Evolutionary conservation across 2,329 filamentous ascomycete species (phyloP).

Genomic region (Fusarium secorum): DNA sequence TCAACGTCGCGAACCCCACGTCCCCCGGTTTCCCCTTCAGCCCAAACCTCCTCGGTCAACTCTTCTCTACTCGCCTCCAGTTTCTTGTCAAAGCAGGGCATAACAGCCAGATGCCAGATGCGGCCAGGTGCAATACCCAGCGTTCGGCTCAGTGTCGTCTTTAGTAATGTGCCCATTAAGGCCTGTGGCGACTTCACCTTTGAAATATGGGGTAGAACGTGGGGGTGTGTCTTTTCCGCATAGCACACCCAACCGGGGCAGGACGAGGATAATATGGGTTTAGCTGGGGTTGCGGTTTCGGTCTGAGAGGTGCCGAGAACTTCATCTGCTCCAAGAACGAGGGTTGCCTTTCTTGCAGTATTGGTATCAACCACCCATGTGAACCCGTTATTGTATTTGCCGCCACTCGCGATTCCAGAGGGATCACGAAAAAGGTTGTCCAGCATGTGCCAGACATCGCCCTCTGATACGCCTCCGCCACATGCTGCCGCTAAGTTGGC

Average conservation of each 20-base stretch:
- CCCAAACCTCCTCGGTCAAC: constrained; percentile 83
- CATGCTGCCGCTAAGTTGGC: constrained; percentile 89
- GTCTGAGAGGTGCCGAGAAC: constrained; percentile 55
- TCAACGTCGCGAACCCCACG: constrained; percentile 85
- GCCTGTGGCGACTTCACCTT: constrained; percentile 94
- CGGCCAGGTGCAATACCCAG: constrained; percentile 76
- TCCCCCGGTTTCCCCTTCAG: constrained; percentile 55
- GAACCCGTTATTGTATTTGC: constrained; percentile 78
- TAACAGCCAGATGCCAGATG: constrained; percentile 94
- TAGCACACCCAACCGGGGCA: constrained; percentile 99
- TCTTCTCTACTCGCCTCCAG: constrained; percentile 94
- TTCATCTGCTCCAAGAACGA: constrained; percentile 82
- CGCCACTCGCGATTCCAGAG: constrained; percentile 73
- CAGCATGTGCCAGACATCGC: constrained; percentile 81
- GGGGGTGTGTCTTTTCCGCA: constrained; percentile 95
- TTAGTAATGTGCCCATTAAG: constrained; percentile 86
- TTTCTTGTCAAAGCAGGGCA: constrained; percentile 99
- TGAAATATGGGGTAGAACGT: constrained; percentile 90
- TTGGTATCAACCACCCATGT: constrained; percentile 93
- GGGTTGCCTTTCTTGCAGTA: constrained; percentile 77
- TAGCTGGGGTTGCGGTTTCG: constrained; percentile 36
- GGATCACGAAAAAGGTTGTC: constrained; percentile 76
- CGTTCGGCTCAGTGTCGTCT: constrained; percentile 79
- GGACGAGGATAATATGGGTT: constrained; percentile 82
- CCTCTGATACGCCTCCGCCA: constrained; percentile 73